A percentile compares a stretch with the other conserved stretches of the same genome.
phyloP scores from a whole-genome alignment of 2,329 filamentous ascomycete genomes.

The Microsporum canis region DNA sequence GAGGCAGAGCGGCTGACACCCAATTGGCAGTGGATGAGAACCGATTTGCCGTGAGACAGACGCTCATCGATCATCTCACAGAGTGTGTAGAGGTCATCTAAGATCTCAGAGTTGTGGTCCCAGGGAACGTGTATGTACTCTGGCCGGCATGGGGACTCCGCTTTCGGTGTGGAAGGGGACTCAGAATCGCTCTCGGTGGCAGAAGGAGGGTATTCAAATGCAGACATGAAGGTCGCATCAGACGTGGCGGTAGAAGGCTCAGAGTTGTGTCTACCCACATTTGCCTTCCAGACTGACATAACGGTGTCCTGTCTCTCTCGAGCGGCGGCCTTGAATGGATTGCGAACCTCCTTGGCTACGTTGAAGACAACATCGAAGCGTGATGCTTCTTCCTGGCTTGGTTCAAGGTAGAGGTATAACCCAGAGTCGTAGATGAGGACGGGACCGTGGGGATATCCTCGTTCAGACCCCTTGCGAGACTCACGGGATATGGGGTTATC shows the following conservation, averaged over 20 bases:
- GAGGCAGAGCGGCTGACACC: slow-evolving; percentile 56
- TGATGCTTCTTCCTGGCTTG: slow-evolving; percentile 47
- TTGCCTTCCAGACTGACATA: slow-evolving; percentile 40
- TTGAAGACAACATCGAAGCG: slow-evolving; percentile 54
- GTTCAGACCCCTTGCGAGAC: slow-evolving; percentile 50
- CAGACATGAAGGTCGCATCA: slow-evolving; percentile 40
- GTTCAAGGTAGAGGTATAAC: slow-evolving; percentile 53
- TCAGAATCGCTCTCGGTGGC: slow-evolving; percentile 14
- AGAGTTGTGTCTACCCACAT: slow-evolving; percentile 27
- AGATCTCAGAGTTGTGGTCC: slow-evolving; percentile 58
- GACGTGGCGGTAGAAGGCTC: slow-evolving; percentile 37
- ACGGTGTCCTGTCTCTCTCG: slow-evolving; percentile 27
- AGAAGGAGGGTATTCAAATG: slow-evolving; percentile 30
- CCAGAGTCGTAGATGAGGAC: slow-evolving; percentile 53
- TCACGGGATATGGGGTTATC: slow-evolving; percentile 34
- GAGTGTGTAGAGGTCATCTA: slow-evolving; percentile 49
- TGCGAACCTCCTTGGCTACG: slow-evolving; percentile 53
- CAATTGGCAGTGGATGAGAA: slow-evolving; percentile 54
- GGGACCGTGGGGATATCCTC: slow-evolving; percentile 53
- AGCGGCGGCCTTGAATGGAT: slow-evolving; percentile 40
- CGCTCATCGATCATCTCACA: slow-evolving; percentile 52
- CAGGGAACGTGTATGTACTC: slow-evolving; percentile 56
- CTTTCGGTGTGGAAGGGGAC: slow-evolving; percentile 23
- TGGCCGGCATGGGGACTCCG: slow-evolving; percentile 31
- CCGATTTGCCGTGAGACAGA: slow-evolving; percentile 46